Base-by-base conservation (phyloP, 1,284 basidiomycete species). In the Cryptococcus sp. region DNA sequence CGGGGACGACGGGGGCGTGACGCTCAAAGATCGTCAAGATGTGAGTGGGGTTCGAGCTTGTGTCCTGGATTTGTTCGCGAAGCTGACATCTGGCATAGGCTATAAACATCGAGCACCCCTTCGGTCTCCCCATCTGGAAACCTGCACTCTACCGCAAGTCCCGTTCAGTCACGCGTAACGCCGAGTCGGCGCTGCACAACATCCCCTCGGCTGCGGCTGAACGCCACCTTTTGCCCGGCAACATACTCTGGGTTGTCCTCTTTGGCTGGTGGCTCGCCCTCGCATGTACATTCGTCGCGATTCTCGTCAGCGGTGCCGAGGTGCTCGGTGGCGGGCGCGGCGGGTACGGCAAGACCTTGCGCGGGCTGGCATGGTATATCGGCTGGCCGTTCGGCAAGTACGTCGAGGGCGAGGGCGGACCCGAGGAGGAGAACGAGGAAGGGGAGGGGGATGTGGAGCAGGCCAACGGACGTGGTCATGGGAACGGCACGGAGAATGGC, bases 61-160 rank as follows among this genome's bases (percentile, higher is more conserved):
- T 11, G 15, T 38, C 47, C 24, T 37, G n/a, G 8, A 20, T 37
- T 28, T 46, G 15, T 28, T 9, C 4, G n/a, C 48, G 13, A 18
- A 20, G 33, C 55, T 59, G 33, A 64, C 53, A 21, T 20, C 54
- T 36, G 46, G 46, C 18, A 21, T 57, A 79, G 79, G 82, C 82
- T 66, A 96, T 98, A 77, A 98, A 98, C 78, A 93, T 97, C 72
- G 92, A 97, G 74, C 96, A 99, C 77, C 96, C 96, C 7, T 98
- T 99, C 77, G 96, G 96, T 81, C 82, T 99, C 63, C 96, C 92
- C 46, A 98, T 99, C 72, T 98, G 96, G 96, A 99, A 99, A 78
- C 96, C 96, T 13, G 96, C 96, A 0, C 78, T 99, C 52, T 99
- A 99, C 85, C 95, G 96, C 79, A 99, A 99, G 77, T 90, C 89